Percentiles rank a stretch among this genome's conserved stretches.
Conservation (phyloP, 139 green algal species). For the Ostreobium quekettii region DNA sequence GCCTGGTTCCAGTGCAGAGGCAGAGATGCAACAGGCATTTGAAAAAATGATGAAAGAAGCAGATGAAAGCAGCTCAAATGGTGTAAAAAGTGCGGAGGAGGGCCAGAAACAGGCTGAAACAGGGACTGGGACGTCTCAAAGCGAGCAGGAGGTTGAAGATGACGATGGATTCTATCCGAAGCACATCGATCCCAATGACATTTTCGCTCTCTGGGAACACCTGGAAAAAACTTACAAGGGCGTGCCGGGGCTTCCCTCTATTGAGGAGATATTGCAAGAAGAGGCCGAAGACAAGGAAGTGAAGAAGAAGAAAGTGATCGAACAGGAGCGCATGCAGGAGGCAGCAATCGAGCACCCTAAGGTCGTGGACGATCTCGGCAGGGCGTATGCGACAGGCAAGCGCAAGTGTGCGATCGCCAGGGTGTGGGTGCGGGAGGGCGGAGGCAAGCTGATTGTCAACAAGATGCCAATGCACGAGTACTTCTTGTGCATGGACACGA, state of each 20-base stretch:
- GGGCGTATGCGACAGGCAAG: constrained; percentile 33
- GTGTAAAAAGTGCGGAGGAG: no score
- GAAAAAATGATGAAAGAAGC: no score
- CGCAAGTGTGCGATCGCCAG: constrained; percentile 52
- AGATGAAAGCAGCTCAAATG: no score
- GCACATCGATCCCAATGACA: constrained; percentile 9
- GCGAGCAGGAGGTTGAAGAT: no score
- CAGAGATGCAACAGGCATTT: no score
- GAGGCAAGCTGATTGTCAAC: constrained; percentile 65
- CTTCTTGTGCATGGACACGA: constrained; percentile 51
- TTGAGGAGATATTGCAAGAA: constrained; percentile 1
- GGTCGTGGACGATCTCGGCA: not conserved
- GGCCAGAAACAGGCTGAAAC: no score
- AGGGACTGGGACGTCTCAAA: no score
- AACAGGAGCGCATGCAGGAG: not conserved
- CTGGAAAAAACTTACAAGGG: not conserved
- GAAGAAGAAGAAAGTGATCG: not conserved
- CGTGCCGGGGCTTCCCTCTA: not conserved
- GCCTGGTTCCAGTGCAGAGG: no score
- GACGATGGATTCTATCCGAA: constrained; percentile 20
- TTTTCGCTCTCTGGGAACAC: constrained; percentile 14
- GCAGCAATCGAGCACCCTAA: not conserved
- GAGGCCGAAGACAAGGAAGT: not conserved
- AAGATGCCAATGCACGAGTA: constrained; percentile 49
- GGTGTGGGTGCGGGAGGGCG: constrained; percentile 45